Percentiles rank a stretch among this genome's conserved stretches.
Evolutionary conservation across 768 basidiomycete species (phyloP).

Genomic region (Lactifluus volemus): DNA sequence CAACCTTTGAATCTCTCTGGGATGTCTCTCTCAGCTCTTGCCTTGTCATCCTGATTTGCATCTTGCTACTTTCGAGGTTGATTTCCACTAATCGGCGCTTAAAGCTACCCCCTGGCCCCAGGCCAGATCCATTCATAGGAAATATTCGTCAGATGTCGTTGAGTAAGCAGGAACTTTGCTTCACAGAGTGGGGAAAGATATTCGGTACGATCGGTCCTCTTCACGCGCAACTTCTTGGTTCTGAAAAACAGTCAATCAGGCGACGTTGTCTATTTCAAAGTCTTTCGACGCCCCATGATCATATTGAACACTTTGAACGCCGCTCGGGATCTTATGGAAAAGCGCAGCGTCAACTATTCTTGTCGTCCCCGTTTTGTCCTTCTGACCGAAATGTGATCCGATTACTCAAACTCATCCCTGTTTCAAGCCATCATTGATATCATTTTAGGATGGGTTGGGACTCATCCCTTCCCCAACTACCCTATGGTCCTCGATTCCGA

Average conservation of each 20-base stretch:
- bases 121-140: constrained; percentile 25
- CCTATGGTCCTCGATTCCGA: constrained; percentile 25
- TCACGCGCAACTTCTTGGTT: neutral
- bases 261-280: constrained; percentile 25
- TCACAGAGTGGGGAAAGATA: constrained; percentile 24
- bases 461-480: constrained; percentile 13
- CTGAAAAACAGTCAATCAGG: constrained; percentile 19
- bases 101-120: constrained; percentile 26
- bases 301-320: constrained; percentile 28
- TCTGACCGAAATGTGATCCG: constrained; percentile 23
- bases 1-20: neutral
- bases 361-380: constrained; percentile 27
- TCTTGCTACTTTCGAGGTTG: constrained; percentile 18
- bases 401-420: too few species aligned
- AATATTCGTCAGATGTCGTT: constrained; percentile 26
- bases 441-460: constrained; percentile 20
- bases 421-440: neutral
- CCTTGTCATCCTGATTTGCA: constrained; percentile 5
- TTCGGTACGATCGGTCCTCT: constrained; percentile 24
- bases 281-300: constrained; percentile 26
- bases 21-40: neutral
- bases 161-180: constrained; percentile 21
- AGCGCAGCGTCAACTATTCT: constrained; percentile 27
- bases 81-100: constrained; percentile 9
- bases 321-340: constrained; percentile 30